Percentiles rank a stretch among this genome's conserved stretches.
phyloP scores from a whole-genome alignment of 148 eudicot genomes.

The Cornus suecica region DNA sequence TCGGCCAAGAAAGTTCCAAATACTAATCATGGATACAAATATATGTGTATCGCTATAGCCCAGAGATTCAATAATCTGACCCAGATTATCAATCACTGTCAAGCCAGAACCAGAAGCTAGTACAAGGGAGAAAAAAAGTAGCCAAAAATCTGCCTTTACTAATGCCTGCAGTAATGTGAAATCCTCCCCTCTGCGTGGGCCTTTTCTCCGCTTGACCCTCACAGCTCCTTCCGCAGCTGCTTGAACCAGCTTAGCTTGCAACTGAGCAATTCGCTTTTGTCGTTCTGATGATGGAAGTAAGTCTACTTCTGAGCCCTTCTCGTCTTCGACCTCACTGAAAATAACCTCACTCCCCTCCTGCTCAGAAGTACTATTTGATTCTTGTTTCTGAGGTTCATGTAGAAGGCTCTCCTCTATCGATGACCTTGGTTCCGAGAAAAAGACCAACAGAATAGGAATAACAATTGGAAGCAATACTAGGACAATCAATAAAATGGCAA shows the following conservation, averaged over 20 bases:
- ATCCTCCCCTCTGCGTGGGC: conserved; percentile 54
- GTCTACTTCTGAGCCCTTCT: conserved; percentile 25
- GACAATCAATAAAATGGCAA: conserved; percentile 29
- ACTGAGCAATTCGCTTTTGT: conserved; percentile 41
- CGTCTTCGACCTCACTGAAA: conserved; percentile 52
- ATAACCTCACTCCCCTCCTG: conserved; percentile 30
- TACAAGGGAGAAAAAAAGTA: conserved; percentile 34
- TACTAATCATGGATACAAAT: conserved; percentile 66
- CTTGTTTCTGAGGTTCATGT: conserved; percentile 25
- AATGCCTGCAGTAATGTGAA: conserved; percentile 49
- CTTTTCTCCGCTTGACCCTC: conserved; percentile 43
- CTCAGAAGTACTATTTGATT: conserved; percentile 15
- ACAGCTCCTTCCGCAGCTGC: conserved; percentile 69
- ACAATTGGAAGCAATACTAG: conserved; percentile 41
- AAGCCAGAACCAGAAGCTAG: conserved; percentile 53
- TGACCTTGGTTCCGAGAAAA: conserved; percentile 28
- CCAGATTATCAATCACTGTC: conserved; percentile 60
- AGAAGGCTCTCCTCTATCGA: conserved; percentile 42
- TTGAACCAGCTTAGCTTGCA: conserved; percentile 54
- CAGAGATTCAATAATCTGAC: conserved; percentile 59
- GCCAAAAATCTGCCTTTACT: conserved; percentile 43
- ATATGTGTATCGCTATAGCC: conserved; percentile 36
- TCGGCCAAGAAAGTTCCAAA: conserved; percentile 71
- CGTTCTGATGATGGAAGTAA: conserved; percentile 23
- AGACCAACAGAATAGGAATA: conserved; percentile 39